Evolutionary conservation across 176 grass and related monocot species (phyloP), one percentile per base, ranked within the genome.

Genomic region (Thalia dealbata): DNA sequence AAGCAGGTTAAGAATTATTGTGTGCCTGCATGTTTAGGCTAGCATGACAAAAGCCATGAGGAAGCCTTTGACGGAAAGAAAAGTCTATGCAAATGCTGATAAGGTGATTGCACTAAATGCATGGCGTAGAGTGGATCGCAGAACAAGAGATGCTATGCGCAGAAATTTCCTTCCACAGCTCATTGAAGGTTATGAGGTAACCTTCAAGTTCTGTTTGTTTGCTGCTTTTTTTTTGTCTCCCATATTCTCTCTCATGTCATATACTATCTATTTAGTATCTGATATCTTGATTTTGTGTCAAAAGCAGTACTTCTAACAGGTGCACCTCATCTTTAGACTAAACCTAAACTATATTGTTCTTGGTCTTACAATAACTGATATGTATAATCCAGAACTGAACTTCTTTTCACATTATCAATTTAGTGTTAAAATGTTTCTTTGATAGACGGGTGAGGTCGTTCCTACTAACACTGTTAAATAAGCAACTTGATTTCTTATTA

Each of bases 121-220:
- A 58, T 97, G 93, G 93, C 84, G 12, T 29, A 83, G 76, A 25
- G 86, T 97, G 76, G 89, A 92, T 73, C 82, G 80, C 74, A 78
- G 80, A 67, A 97, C 89, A 77, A 92, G 89, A 84, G 85, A 89
- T 38, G 79, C 82, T 67, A 82, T 97, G 61, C 89, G 86, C 78
- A 86, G 74, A 55, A 88, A 86, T 58, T 97, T 92, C 51, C 81
- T 83, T 19, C 88, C 87, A 38, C 85, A 92, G 55, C 69, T 97
- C 46, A 82, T 97, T 58, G 81, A 88, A 68, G 82, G 85, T 54
- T 97, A 91, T 77, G 93, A 97, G 74, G 89, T 90, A 83, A 38
- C 14, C 42, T 69, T 9, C 3, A 44, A 69, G 10, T 24, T 10
- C 0, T 24, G 3, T 16, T 44, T 63, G 10, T 10, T 11, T 68